Evolutionary conservation across 768 basidiomycete species (phyloP), one percentile per base, ranked within the genome.

Genomic region (Dioszegia crocea): DNA sequence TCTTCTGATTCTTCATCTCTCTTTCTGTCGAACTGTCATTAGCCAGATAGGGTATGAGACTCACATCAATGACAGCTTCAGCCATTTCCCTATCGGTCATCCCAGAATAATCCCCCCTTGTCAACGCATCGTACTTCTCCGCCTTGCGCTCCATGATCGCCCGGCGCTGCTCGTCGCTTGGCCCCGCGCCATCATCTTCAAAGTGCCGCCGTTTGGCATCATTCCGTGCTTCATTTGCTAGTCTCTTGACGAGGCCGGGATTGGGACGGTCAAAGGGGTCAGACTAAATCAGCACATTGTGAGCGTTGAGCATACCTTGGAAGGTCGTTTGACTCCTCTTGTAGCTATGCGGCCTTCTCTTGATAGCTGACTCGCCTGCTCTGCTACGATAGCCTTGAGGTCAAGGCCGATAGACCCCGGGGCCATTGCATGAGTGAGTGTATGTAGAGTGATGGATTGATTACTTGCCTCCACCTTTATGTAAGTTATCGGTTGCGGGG

Each of bases 191-290:
- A 24, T 65, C 62, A 30, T 67, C 63, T 9, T 55, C 45, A 38
- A 71, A 74, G 19, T 63, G 55, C 16, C 69, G 56, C 24, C 65
- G 47, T 33, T 66, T 68, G 19, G 66, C 65, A 59, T 73, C 70
- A 41, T 72, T 68, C 26, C 63, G 49, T 24, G 75, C 73, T 63
- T 76, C 73, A 14, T 63, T 58, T 4, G 73, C 73, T 21, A 76
- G 60, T 14, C 75, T 64, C 50, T 71, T 70, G 49, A 73, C 59
- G 17, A 76, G 57, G 4, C 71, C 71, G 4, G 76, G 76, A 38
- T 72, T 74, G 2, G 71, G 74, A 24, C 69, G 50, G 19, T 70
- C 62, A 52, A 77, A 77, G 11, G 68, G 72, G 49, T 77, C 72
- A 41, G 39, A n/a, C 49, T 50, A 31, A n/a, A 50, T 50, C 49